These are phyloP conservation scores for Boletus tomentosulus DNA, from an alignment of 768 basidiomycete species.

Conservation along the genomic window DNA sequence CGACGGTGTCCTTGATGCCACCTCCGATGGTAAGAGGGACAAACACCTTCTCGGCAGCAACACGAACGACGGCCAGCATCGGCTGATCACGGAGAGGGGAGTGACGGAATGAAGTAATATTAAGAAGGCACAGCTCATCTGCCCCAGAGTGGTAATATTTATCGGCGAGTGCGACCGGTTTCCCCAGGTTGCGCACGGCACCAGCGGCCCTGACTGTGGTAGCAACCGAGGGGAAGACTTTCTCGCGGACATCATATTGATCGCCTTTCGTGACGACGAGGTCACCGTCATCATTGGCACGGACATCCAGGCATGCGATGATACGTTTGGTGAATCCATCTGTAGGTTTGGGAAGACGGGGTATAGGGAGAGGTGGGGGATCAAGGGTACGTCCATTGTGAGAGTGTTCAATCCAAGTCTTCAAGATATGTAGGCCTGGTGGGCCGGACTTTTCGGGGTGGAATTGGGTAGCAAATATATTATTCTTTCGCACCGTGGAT, in stretches of 20 bases:
- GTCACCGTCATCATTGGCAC: constrained; percentile 93
- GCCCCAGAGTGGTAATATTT: constrained; percentile 86
- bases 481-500: constrained; percentile 75
- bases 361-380: constrained; percentile 29
- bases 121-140: constrained; percentile 95
- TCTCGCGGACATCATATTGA: constrained; percentile 97
- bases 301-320: constrained; percentile 96
- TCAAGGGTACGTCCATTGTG: constrained; percentile 36
- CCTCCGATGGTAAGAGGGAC: constrained; percentile 99
- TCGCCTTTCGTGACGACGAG: constrained; percentile 99
- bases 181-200: constrained; percentile 93
- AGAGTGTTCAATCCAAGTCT: constrained; percentile 70
- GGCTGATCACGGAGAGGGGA: constrained; percentile 96
- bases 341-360: constrained; percentile 38
- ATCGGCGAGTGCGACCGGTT: constrained; percentile 87
- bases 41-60: constrained; percentile 84
- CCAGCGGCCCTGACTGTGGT: constrained; percentile 50
- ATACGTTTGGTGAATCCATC: constrained; percentile 89
- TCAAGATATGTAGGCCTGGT: constrained; percentile 78
- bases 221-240: constrained; percentile 31
- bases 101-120: constrained; percentile 98
- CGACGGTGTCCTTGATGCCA: constrained; percentile 92
- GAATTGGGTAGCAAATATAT: constrained; percentile 92
- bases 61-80: constrained; percentile 93
- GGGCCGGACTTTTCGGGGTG: constrained; percentile 97